phyloP scores from a whole-genome alignment of 2,329 filamentous ascomycete genomes.

The Grosmannia huntii region DNA sequence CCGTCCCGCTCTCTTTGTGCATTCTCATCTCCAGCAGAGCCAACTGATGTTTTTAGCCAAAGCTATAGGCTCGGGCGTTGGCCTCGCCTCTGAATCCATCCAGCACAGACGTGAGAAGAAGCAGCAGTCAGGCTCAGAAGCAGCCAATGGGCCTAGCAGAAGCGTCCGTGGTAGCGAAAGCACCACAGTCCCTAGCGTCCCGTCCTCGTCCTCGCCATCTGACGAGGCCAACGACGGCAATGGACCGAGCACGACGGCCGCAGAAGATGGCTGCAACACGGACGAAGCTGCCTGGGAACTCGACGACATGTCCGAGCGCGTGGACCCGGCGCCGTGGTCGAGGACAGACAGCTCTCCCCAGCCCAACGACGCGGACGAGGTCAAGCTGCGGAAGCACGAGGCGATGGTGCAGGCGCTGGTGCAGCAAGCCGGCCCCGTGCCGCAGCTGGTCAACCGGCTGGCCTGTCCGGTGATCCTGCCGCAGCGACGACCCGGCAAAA shows the following conservation, averaged over 20 bases:
- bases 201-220: background rate
- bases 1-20: too few relatives aligned
- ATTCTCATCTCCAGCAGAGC: too few relatives aligned
- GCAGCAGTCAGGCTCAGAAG: background rate
- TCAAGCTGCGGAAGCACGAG: slow-evolving; percentile 11
- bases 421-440: slow-evolving; percentile 11
- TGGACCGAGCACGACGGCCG: background rate
- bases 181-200: background rate
- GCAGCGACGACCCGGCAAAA: slow-evolving; percentile 22
- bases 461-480: slow-evolving; percentile 25
- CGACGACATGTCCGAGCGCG: slow-evolving; percentile 13
- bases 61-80: slow-evolving; percentile 8
- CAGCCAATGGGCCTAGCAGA: background rate
- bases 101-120: slow-evolving; percentile 10
- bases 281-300: slow-evolving; percentile 16
- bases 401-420: background rate
- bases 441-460: slow-evolving; percentile 9
- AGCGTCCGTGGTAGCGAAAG: background rate
- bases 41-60: background rate
- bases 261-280: background rate
- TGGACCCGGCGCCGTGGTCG: slow-evolving; percentile 6
- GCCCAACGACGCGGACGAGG: slow-evolving; percentile 7
- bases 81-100: slow-evolving; percentile 13
- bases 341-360: background rate
- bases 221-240: slow-evolving; percentile 5